These are phyloP conservation scores for Guadua angustifolia DNA, from an alignment of 176 grass and related monocot genomes.

Conservation along the genomic window DNA sequence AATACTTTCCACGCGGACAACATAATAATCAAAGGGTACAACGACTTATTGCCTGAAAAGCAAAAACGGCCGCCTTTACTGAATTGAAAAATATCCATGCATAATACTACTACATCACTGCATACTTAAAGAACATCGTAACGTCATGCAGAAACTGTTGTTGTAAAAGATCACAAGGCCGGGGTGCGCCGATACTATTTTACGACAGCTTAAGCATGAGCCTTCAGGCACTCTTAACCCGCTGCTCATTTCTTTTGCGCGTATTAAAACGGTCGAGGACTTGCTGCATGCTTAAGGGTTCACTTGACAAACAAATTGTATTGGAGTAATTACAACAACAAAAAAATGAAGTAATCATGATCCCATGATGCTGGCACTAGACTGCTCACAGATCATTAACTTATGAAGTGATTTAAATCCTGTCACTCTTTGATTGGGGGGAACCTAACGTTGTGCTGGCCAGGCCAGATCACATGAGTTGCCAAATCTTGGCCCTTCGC, in stretches of 20 bases:
- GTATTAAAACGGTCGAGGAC: constrained; percentile 37
- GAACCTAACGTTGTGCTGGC: neutral
- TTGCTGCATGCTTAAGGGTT: constrained; percentile 11
- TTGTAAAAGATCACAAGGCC: constrained; percentile 8
- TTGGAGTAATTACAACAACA: neutral
- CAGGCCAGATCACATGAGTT: constrained; percentile 49
- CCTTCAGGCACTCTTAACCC: constrained; percentile 27
- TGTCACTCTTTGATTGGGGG: neutral
- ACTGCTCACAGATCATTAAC: neutral
- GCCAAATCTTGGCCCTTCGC: constrained; percentile 12
- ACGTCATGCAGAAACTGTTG: neutral
- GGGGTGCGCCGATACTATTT: neutral
- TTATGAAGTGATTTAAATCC: neutral
- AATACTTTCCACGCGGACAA: neutral
- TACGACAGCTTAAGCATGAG: constrained; percentile 28
- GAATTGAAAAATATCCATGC: neutral
- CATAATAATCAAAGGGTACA: neutral
- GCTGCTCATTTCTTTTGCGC: constrained; percentile 31
- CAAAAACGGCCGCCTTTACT: neutral
- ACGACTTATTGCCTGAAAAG: neutral
- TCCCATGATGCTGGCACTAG: constrained; percentile 32
- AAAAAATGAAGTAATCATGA: neutral
- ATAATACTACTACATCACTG: neutral
- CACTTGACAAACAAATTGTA: neutral
- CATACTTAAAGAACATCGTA: constrained; percentile 4